These are phyloP conservation scores for Pseudogymnoascus sp. DNA, from an alignment of 2,329 filamentous ascomycete species.

Conservation along the genomic window DNA sequence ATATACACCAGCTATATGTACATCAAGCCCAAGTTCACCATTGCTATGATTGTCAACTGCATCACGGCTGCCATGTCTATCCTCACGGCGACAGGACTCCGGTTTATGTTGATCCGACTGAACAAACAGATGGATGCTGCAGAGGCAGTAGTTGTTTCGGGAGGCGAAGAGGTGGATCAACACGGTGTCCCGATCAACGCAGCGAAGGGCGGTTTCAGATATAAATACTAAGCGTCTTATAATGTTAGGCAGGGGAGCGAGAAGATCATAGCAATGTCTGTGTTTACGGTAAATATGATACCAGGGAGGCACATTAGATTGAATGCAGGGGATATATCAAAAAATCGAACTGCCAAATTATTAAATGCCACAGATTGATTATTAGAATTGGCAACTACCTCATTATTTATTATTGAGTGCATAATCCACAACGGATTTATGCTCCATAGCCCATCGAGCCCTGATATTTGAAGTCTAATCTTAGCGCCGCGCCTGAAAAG, in stretches of 20 bases:
- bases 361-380: not conserved
- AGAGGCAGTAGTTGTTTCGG: conserved; percentile 45
- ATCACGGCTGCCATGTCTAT: conserved; percentile 57
- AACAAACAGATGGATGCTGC: conserved; percentile 64
- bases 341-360: not conserved
- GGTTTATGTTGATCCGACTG: conserved; percentile 53
- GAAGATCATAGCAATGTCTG: not conserved
- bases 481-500: not conserved
- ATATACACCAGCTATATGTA: conserved; percentile 69
- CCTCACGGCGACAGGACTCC: conserved; percentile 51
- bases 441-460: not conserved
- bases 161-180: conserved; percentile 12
- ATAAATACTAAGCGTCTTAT: not conserved
- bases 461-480: not conserved
- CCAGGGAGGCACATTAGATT: not conserved
- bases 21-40: conserved; percentile 41
- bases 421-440: not conserved
- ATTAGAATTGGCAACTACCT: not conserved
- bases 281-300: not conserved
- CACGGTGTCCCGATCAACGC: conserved; percentile 13
- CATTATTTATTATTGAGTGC: not conserved
- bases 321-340: not conserved
- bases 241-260: not conserved
- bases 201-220: conserved; percentile 11
- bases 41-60: conserved; percentile 63